Percentiles rank a stretch among this genome's conserved stretches.
Conservation (phyloP, 1,139 yeast species). For the Torulaspora globosa region DNA sequence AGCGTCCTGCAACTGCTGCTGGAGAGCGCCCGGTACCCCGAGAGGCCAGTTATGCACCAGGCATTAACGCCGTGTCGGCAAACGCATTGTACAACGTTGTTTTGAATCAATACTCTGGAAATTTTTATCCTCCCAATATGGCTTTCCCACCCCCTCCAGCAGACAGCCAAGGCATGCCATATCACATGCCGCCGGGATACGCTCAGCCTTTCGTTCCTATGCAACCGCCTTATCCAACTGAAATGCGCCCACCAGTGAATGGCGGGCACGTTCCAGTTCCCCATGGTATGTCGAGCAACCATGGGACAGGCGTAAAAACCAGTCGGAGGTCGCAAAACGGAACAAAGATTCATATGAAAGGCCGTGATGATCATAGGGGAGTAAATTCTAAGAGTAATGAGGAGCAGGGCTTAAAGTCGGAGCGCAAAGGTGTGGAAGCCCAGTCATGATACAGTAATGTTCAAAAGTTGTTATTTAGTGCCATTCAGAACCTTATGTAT, state of each 20-base stretch:
- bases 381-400: not conserved
- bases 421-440: not conserved
- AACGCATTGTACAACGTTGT: conserved; percentile 37
- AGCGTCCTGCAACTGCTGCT: not conserved
- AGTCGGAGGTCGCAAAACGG: not conserved
- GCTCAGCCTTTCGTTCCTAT: conserved; percentile 24
- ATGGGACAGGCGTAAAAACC: conserved; percentile 1
- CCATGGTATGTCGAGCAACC: not conserved
- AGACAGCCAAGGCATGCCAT: conserved; percentile 28
- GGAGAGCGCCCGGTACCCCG: conserved; percentile 12
- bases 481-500: too few relatives aligned
- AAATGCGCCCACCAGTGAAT: not conserved
- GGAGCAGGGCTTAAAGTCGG: not conserved
- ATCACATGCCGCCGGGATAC: conserved; percentile 26
- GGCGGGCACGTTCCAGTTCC: conserved; percentile 2
- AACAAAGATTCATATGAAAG: not conserved
- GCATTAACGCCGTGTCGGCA: conserved; percentile 25
- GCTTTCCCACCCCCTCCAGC: conserved; percentile 5
- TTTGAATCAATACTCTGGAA: conserved; percentile 26
- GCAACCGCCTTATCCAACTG: conserved; percentile 3
- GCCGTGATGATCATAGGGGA: not conserved
- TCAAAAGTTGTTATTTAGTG: not conserved
- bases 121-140: conserved; percentile 5
- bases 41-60: conserved; percentile 14
- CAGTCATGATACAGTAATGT: not conserved